Conservation (phyloP, 1,284 basidiomycete genomes). For the Peniophora sp. region DNA sequence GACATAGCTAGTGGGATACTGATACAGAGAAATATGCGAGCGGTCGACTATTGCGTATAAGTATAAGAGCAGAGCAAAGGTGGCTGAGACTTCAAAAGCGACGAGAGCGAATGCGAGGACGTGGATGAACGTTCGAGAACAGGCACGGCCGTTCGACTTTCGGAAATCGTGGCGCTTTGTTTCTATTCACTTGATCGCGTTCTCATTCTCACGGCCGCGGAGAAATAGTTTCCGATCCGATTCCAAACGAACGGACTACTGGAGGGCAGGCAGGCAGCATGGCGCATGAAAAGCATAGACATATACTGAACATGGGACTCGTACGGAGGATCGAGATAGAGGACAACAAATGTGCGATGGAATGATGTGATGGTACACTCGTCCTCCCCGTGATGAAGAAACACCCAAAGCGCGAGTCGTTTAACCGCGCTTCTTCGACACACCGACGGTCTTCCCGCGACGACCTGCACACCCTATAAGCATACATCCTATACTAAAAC, state of each 20-base stretch:
- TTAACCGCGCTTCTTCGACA: conserved; percentile 87
- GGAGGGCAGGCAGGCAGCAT: not conserved
- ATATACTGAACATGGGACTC: not conserved
- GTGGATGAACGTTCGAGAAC: conserved; percentile 5
- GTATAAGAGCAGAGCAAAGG: too few relatives aligned
- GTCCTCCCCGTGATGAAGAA: not conserved
- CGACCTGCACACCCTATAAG: conserved; percentile 44
- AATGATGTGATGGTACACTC: not conserved
- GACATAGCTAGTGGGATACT: conserved; percentile 8
- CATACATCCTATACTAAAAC: not conserved
- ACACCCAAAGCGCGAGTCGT: conserved; percentile 14
- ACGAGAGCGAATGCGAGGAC: not conserved
- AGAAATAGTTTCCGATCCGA: not conserved
- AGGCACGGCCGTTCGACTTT: not conserved
- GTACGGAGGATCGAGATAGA: not conserved
- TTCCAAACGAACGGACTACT: too few relatives aligned
- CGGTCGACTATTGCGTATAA: not conserved
- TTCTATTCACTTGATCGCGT: not conserved
- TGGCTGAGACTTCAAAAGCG: too few relatives aligned
- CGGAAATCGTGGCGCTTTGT: too few relatives aligned
- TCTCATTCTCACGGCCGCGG: not conserved
- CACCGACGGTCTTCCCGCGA: conserved; percentile 89
- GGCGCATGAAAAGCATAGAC: not conserved
- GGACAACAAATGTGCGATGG: not conserved
- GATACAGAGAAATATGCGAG: conserved; percentile 1